Evolutionary conservation across 1,284 basidiomycete species (phyloP).

Genomic region (Grifola frondosa): DNA sequence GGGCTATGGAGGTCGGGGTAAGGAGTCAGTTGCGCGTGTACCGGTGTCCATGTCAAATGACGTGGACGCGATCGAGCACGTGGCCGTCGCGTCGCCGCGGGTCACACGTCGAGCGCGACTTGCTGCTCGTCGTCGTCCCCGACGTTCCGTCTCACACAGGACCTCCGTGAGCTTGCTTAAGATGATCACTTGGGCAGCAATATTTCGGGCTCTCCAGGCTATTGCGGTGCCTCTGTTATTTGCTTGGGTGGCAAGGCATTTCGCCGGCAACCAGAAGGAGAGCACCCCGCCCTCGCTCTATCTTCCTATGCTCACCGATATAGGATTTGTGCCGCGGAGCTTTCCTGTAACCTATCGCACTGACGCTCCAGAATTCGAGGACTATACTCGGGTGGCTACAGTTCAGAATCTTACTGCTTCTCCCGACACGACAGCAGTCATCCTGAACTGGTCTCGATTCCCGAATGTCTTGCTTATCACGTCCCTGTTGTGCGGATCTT

Average conservation of each 20-base stretch:
- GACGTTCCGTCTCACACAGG: conserved; percentile 7
- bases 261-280: conserved; percentile 12
- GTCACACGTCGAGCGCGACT: not conserved
- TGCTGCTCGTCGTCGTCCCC: conserved; percentile 1
- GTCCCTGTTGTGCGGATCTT: conserved; percentile 48
- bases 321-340: conserved; percentile 20
- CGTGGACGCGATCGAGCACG: conserved; percentile 16
- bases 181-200: conserved; percentile 20
- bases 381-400: conserved; percentile 17
- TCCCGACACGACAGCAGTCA: conserved; percentile 50
- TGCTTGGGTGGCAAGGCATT: conserved; percentile 11
- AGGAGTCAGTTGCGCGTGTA: conserved; percentile 7
- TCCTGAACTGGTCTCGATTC: conserved; percentile 67
- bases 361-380: conserved; percentile 8
- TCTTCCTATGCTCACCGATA: conserved; percentile 22
- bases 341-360: conserved; percentile 22
- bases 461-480: conserved; percentile 58
- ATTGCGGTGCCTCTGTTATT: conserved; percentile 22
- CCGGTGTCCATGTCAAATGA: conserved; percentile 19
- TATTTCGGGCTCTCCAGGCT: conserved; percentile 17
- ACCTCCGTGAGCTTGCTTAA: not conserved
- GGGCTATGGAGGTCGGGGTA: conserved; percentile 7
- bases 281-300: conserved; percentile 17
- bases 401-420: conserved; percentile 10
- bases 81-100: conserved; percentile 4